Evolutionary conservation across 2,329 filamentous ascomycete species (phyloP), one percentile per base, ranked within the genome.

Genomic region (Sporothrix sp.): DNA sequence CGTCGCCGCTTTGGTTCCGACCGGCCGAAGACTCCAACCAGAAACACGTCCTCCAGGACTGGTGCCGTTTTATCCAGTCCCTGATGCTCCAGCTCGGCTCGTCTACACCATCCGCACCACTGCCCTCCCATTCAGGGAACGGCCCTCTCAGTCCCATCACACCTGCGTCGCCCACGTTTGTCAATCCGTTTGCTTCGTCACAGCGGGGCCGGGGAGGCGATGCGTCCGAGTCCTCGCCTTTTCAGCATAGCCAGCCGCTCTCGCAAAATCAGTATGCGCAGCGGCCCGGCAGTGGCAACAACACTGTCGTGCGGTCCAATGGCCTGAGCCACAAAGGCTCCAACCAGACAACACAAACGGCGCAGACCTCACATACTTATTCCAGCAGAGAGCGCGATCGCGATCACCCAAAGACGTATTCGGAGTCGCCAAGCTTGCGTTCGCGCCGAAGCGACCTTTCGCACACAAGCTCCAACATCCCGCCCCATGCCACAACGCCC

Each of bases 371-470:
- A 18, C 48, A 74, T 28, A 70, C 71, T 3, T 68, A 72, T 32
- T 69, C 69, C n/a, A 71, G 69, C 8, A 14, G 36, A 33, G 48
- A 50, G 30, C 38, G 70, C 37, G 75, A 79, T 16, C 67, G 71
- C 32, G 75, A 79, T 16, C 68, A 71, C 1, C 72, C 75, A 0
- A 63, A 72, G 4, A 74, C 74, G 0, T 72, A 78, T 53, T 81
- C 79, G 2, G 77, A 75, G 37, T 76, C 78, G 1, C 77, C 75
- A 0, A 83, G 79, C 57, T 61, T 84, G 44, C 74, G 77, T 16
- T 84, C 80, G 3, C 76, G 76, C 55, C 72, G 74, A 28, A 84
- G 80, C 55, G 80, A 84, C 56, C 61, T 84, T 3, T 83, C 80
- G 2, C 58, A 59, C 35, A 44, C 57, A 6, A 59, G 58, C 48